Percentiles rank a stretch among this genome's conserved stretches.
phyloP scores from a whole-genome alignment of 2,329 filamentous ascomycete species.

The Westerdykella sp. region DNA sequence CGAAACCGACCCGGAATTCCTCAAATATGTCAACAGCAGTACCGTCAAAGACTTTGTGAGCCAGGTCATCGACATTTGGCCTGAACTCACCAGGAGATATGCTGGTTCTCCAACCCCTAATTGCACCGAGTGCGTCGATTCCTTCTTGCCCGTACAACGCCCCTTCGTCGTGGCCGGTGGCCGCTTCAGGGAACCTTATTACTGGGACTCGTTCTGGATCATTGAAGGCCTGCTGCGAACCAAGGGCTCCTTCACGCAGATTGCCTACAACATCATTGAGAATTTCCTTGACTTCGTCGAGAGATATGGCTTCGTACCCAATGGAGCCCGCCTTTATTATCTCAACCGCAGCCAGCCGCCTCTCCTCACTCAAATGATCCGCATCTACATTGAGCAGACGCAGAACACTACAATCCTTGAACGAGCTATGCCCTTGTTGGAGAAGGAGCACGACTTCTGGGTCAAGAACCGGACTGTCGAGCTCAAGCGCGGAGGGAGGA shows the following conservation, averaged over 20 bases:
- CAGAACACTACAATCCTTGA: slow-evolving; percentile 57
- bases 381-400: slow-evolving; percentile 57
- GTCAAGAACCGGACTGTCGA: slow-evolving; percentile 54
- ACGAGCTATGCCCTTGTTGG: slow-evolving; percentile 55
- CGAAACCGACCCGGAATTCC: slow-evolving; percentile 52
- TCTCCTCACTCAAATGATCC: slow-evolving; percentile 60
- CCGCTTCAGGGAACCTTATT: slow-evolving; percentile 65
- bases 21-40: slow-evolving; percentile 50
- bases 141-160: slow-evolving; percentile 60
- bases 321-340: slow-evolving; percentile 62
- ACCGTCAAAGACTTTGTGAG: slow-evolving; percentile 55
- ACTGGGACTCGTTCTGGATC: slow-evolving; percentile 68
- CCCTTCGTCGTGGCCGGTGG: slow-evolving; percentile 66
- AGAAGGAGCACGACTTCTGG: slow-evolving; percentile 60
- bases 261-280: slow-evolving; percentile 61
- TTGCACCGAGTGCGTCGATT: slow-evolving; percentile 56
- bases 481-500: slow-evolving; percentile 43
- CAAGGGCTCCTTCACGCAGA: slow-evolving; percentile 56
- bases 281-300: slow-evolving; percentile 65
- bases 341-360: slow-evolving; percentile 64
- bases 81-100: slow-evolving; percentile 58
- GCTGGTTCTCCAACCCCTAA: slow-evolving; percentile 32
- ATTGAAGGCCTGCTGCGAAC: slow-evolving; percentile 60
- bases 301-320: slow-evolving; percentile 59
- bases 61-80: slow-evolving; percentile 65